Evolutionary conservation across 345 rosid genomes (phyloP).

Genomic region (Mallotus nudiflorus): DNA sequence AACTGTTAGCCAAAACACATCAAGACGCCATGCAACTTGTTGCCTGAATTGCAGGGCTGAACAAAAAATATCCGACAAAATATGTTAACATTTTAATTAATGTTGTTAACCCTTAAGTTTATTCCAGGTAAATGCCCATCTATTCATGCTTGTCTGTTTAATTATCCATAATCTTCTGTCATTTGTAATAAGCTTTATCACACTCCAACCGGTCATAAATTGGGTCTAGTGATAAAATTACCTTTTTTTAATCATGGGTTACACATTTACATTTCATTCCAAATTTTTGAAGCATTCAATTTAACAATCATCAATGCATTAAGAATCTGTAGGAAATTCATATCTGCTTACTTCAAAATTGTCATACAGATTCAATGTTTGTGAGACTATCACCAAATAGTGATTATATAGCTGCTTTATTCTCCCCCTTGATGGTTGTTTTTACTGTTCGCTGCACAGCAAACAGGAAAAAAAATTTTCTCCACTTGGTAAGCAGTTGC

Average conservation of each 20-base stretch:
- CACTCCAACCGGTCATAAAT: not conserved
- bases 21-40: not conserved
- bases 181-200: not conserved
- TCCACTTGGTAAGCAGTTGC: not conserved
- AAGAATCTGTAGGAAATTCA: too few relatives aligned
- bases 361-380: not conserved
- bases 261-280: not conserved
- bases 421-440: too few relatives aligned
- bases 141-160: not conserved
- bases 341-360: too few relatives aligned
- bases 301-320: too few relatives aligned
- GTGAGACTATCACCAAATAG: not conserved
- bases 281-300: not conserved
- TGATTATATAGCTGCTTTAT: not conserved
- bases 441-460: not conserved
- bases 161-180: not conserved
- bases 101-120: not conserved
- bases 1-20: not conserved
- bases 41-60: not conserved
- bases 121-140: not conserved
- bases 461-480: not conserved
- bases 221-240: not conserved
- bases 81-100: too few relatives aligned
- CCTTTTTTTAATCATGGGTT: not conserved
- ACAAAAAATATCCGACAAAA: not conserved